phyloP scores from a whole-genome alignment of 1,139 yeast species.

The Sugiyamaella grinbergsii region DNA sequence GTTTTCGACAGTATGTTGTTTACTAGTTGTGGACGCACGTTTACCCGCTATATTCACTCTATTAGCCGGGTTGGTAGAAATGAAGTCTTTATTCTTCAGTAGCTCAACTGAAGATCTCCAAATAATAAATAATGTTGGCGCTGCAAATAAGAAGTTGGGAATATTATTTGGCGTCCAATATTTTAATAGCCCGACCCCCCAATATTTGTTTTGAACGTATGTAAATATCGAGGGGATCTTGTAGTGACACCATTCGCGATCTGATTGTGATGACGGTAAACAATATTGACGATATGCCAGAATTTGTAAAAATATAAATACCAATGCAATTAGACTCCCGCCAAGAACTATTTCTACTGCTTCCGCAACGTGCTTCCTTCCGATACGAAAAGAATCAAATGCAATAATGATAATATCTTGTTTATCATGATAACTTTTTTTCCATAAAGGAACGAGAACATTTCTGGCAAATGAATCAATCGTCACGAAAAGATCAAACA shows the following conservation, averaged over 20 bases:
- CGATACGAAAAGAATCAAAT: neutral
- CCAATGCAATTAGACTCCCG: slow-evolving; percentile 56
- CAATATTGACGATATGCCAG: slow-evolving; percentile 64
- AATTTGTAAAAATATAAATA: slow-evolving; percentile 53
- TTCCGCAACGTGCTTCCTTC: neutral
- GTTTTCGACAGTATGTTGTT: neutral
- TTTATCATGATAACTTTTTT: neutral
- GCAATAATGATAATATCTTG: neutral
- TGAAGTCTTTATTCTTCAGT: slow-evolving; percentile 1
- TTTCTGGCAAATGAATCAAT: neutral
- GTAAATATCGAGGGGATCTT: slow-evolving; percentile 62
- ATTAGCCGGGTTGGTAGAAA: neutral
- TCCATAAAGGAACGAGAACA: neutral
- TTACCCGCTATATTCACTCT: neutral
- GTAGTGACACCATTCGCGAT: slow-evolving; percentile 69
- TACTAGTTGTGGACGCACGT: too few species aligned
- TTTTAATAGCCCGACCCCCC: slow-evolving; percentile 78
- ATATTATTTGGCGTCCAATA: slow-evolving; percentile 83
- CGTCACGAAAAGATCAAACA: slow-evolving; percentile 50
- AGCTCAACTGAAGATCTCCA: slow-evolving; percentile 9
- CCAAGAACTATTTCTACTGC: slow-evolving; percentile 43
- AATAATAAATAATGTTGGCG: slow-evolving; percentile 60
- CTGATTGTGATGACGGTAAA: slow-evolving; percentile 46
- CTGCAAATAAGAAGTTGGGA: slow-evolving; percentile 80
- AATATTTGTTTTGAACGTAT: slow-evolving; percentile 78